Base-by-base conservation (phyloP, 768 basidiomycete genomes). In the Astraeus odoratus region DNA sequence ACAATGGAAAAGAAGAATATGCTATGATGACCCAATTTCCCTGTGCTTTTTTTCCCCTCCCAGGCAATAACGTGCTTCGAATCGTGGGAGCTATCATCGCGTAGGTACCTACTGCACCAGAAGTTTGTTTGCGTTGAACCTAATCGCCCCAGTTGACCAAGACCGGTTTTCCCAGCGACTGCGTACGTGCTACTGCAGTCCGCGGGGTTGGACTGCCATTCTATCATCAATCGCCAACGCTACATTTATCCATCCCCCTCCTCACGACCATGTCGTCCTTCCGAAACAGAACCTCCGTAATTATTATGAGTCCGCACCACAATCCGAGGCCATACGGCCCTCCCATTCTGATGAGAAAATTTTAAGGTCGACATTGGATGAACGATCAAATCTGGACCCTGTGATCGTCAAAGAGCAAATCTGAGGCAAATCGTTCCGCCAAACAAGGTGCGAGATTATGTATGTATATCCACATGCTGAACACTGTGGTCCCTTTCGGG, bases 111-210 rank as follows among this genome's bases (percentile, higher is more conserved):
- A n/a, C n/a, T n/a, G n/a, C n/a, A n/a, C n/a, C n/a, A n/a, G n/a
- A n/a, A n/a, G n/a, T n/a, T n/a, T n/a, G n/a, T n/a, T n/a, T n/a
- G n/a, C n/a, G n/a, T n/a, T n/a, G n/a, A n/a, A n/a, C n/a, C n/a
- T n/a, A n/a, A n/a, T n/a, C n/a, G n/a, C n/a, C n/a, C n/a, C n/a
- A n/a, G n/a, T n/a, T n/a, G n/a, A n/a, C n/a, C n/a, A n/a, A n/a
- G n/a, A n/a, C n/a, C n/a, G n/a, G n/a, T n/a, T n/a, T n/a, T n/a
- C n/a, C n/a, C n/a, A n/a, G n/a, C n/a, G n/a, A n/a, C n/a, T n/a
- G n/a, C n/a, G n/a, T n/a, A n/a, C n/a, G n/a, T 45, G 27, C 30
- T 43, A 46, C 45, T 46, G 44, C 43, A 6, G 6, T 29, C 27
- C 27, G 27, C 27, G 27, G 27, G 27, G 27, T 13, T 29, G 27